These are phyloP conservation scores for Fusarium tuaranense DNA, from an alignment of 2,329 filamentous ascomycete genomes.

Conservation along the genomic window DNA sequence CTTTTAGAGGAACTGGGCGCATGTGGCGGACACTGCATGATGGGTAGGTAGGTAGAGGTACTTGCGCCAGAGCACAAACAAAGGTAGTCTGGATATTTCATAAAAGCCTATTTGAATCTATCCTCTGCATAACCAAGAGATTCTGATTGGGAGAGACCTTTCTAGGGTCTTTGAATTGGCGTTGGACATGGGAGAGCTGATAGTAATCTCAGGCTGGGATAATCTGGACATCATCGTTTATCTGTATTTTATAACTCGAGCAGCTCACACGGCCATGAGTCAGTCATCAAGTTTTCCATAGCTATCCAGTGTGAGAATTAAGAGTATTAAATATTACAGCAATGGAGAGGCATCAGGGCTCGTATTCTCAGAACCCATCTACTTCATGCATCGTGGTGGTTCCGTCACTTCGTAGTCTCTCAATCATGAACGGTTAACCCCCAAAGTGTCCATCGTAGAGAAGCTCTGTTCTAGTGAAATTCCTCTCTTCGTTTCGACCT, in stretches of 20 bases:
- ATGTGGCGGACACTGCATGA: neutral
- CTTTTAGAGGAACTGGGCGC: neutral
- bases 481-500: neutral
- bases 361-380: neutral
- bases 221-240: neutral
- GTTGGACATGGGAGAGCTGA: neutral
- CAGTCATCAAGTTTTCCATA: neutral
- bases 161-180: neutral
- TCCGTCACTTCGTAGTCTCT: neutral
- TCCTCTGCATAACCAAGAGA: neutral
- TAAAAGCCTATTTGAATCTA: neutral
- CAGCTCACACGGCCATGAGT: neutral
- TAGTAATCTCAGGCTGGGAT: neutral
- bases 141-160: neutral
- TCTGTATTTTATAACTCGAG: neutral
- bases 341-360: neutral
- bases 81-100: neutral
- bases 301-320: neutral
- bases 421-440: neutral
- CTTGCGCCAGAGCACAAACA: slow-evolving; percentile 4
- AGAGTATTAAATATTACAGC: neutral
- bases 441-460: neutral
- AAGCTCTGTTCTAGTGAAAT: neutral
- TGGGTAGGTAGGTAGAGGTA: slow-evolving; percentile 1
- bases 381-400: neutral